Evolutionary conservation across 179 eudicot species (phyloP), one percentile per base, ranked within the genome.

Genomic region (Spergularia azorica): DNA sequence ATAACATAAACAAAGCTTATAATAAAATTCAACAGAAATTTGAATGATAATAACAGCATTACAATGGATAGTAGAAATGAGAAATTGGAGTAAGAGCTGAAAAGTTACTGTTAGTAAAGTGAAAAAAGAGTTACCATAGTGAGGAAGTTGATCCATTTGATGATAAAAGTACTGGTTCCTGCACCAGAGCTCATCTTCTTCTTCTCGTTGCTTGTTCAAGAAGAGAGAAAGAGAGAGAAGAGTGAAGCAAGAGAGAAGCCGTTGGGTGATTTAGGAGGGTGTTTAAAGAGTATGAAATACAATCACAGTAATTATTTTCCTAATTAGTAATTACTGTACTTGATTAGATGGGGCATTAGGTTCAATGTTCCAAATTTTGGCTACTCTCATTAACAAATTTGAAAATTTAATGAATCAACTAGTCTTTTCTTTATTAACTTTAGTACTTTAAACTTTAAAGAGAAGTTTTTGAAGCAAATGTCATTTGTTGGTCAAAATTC

Each of bases 101-200:
- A 62, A 65, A 58, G 21, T 58, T 58, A 17, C 5, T 5, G 17
- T 6, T 15, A 58, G 62, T 9, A 64, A 46, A 50, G 12, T 26
- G 14, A 78, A 55, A 56, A 5, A 5, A 26, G 5, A 73, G 8
- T 3, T 82, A 93, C 97, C 90, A 89, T 82, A 58, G 94, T 90
- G 60, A 93, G 92, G 73, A 91, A 91, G 75, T 93, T 91, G 86
- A 93, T 86, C 96, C 91, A 93, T 89, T 89, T 90, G 75, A 91
- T 87, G 6, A 93, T 87, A 80, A 93, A 93, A 66, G 91, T 91
- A 82, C 97, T 93, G 15, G 96, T 90, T 54, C 84, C 84, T 67
- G 84, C 83, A 48, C 67, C 88, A 26, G 90, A 76, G 70, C 89
- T 86, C 97, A 93, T 93, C 16, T 72, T n/a, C 62, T 58, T 58